Evolutionary conservation across 805 yeast species (phyloP), one percentile per base, ranked within the genome.

Genomic region (Saturnispora hagleri): DNA sequence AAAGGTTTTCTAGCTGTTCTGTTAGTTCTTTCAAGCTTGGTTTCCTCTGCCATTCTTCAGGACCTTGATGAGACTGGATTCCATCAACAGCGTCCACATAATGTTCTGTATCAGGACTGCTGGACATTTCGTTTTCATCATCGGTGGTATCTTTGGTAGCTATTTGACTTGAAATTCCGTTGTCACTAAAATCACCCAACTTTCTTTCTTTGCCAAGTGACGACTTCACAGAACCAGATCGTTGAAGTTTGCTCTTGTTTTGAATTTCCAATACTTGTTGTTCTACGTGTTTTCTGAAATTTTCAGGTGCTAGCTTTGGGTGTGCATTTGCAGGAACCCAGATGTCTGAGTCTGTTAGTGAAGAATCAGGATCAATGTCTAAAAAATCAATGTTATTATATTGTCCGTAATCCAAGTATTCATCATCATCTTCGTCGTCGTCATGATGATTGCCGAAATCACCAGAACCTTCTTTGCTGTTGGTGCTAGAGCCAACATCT

Each of bases 281-380:
- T 53, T 82, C 82, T 44, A 86, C 82, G 62, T 84, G 85, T 57
- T 75, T 77, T 57, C 81, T 72, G 69, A 81, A 85, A 60, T 86
- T 88, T 60, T 87, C 95, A 2, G 98, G 98, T 26, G 95, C 90
- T n/a, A 91, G 77, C 60, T 86, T 91, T 1, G 98, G 98, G 65
- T 93, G 99, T 38, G 89, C 74, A 56, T 80, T 81, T 2, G 98
- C 99, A 0, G 98, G 98, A 1, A 93, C 97, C 99, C 99, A 91
- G 50, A 91, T 70, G 48, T 52, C 50, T 2, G 51, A 44, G 27
- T 52, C 56, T 7, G 49, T 28, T 24, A 48, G 46, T 10, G 51
- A 44, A 13, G 56, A 31, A 45, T 52, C 53, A 5, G 58, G 56
- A 47, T 56, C 55, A 27, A 55, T 27, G 43, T 55, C 52, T 27